Evolutionary conservation across 225 moss, liverwort and hornwort species (phyloP), one percentile per base, ranked within the genome.

Genomic region (Asterella californica): DNA sequence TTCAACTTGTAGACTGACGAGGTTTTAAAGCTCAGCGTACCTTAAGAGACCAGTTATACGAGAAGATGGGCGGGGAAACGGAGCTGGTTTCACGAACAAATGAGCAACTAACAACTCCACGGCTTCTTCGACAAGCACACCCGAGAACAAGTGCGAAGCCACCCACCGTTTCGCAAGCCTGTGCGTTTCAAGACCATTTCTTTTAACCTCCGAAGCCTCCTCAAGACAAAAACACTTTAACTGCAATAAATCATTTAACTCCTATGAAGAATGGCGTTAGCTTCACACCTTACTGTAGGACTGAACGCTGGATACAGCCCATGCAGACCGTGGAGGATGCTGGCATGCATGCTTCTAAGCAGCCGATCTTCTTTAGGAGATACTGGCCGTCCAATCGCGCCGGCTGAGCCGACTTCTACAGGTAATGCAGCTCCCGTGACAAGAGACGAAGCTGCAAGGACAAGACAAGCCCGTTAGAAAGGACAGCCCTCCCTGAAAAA

Each of bases 141-240:
- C 88, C 49, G 93, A 89, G 81, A 97, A 90, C 34, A 94, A 85
- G 75, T 99, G 99, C 9, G 92, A 90, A 81, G 91, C 89, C 62
- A 93, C 81, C 99, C 99, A 99, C 82, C 99, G 85, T 87, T 99
- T 99, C 64, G 91, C 99, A 71, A 99, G 88, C 82, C 89, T 89
- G 85, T 50, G 24, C 9, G 30, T 48, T 25, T 25, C n/a, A n/a
- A 64, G 22, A 30, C 36, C 18, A 36, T 36, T 11, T 18, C 34
- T 36, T 4, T 33, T 32, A 33, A 9, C 33, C 3, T 14, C 32
- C 34, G 17, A 67, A 67, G 36, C 67, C 52, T 52, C 52, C 7
- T 9, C 19, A 24, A 57, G 57, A 24, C 2, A 57, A 22, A 57
- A 57, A 21, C 2, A 57, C 19, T 1, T 67, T 36, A 34, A 34